Conservation (phyloP, 192 early-diverging fungal species). For the Backusella parvicylindrica region DNA sequence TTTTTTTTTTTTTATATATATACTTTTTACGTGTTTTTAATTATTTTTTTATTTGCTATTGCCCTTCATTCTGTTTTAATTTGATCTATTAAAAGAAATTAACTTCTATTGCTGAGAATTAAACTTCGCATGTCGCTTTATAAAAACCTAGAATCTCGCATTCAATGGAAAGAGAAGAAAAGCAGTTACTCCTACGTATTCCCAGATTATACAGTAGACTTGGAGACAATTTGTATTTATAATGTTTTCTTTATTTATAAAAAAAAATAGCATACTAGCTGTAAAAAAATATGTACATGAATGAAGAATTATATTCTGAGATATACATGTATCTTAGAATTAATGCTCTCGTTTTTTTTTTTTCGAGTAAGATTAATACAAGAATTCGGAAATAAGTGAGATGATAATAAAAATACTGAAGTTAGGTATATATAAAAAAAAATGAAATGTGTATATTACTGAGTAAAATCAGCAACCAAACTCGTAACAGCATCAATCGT, state of each 20-base stretch:
- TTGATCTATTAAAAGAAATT: background rate
- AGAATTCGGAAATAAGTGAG: background rate
- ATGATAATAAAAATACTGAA: background rate
- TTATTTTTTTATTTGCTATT: too few species aligned
- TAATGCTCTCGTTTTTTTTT: background rate
- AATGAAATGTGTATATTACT: background rate
- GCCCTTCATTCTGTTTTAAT: background rate
- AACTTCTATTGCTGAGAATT: background rate
- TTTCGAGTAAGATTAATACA: background rate
- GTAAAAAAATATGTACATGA: background rate
- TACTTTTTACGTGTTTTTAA: too few species aligned
- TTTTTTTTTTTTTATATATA: too few species aligned
- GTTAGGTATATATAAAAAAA: background rate
- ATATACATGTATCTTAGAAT: background rate
- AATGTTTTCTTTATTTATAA: background rate
- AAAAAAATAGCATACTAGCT: background rate
- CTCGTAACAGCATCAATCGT: conserved; percentile 62
- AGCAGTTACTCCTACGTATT: background rate
- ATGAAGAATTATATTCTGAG: background rate
- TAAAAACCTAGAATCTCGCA: background rate
- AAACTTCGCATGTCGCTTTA: background rate
- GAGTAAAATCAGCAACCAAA: conserved; percentile 29
- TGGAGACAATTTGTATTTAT: background rate
- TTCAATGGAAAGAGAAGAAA: background rate
- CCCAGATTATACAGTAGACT: background rate